Conservation (phyloP, 805 yeast genomes). For the Alloascoidea hylecoeti region DNA sequence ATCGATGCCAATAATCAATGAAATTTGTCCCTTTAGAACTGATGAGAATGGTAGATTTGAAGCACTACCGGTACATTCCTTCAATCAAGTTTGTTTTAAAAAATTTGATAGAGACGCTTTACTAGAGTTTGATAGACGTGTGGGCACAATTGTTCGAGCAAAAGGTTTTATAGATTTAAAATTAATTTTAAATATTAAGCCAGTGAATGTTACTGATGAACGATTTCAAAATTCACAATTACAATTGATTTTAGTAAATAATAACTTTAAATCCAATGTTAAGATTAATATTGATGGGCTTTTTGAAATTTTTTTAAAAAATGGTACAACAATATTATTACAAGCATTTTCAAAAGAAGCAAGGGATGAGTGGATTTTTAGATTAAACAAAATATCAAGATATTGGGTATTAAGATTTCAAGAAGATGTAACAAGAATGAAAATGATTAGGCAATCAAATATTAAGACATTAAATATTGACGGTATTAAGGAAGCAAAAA, state of each 20-base stretch:
- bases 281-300: slow-evolving; percentile 24
- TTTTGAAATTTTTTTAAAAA: slow-evolving; percentile 34
- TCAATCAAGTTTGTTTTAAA: too few relatives aligned
- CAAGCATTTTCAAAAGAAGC: slow-evolving; percentile 35
- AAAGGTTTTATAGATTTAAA: slow-evolving; percentile 48
- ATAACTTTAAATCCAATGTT: too few relatives aligned
- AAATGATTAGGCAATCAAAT: slow-evolving; percentile 28
- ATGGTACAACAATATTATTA: slow-evolving; percentile 32
- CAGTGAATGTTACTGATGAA: too few relatives aligned
- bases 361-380: slow-evolving; percentile 55
- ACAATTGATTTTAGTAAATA: too few relatives aligned
- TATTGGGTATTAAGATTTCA: slow-evolving; percentile 47
- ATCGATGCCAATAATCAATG: slow-evolving; percentile 23
- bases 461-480: slow-evolving; percentile 30
- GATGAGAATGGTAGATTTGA: slow-evolving; percentile 34
- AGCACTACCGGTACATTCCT: too few relatives aligned
- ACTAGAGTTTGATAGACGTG: slow-evolving; percentile 51
- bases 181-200: slow-evolving; percentile 25
- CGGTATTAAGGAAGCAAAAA: slow-evolving; percentile 42
- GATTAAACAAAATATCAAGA: slow-evolving; percentile 24
- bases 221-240: too few relatives aligned
- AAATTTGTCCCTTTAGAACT: slow-evolving; percentile 39
- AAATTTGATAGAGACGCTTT: slow-evolving; percentile 41
- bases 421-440: slow-evolving; percentile 24
- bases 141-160: slow-evolving; percentile 39